Conservation (phyloP, 2,329 filamentous ascomycete genomes). For the Passalora sequoiae region DNA sequence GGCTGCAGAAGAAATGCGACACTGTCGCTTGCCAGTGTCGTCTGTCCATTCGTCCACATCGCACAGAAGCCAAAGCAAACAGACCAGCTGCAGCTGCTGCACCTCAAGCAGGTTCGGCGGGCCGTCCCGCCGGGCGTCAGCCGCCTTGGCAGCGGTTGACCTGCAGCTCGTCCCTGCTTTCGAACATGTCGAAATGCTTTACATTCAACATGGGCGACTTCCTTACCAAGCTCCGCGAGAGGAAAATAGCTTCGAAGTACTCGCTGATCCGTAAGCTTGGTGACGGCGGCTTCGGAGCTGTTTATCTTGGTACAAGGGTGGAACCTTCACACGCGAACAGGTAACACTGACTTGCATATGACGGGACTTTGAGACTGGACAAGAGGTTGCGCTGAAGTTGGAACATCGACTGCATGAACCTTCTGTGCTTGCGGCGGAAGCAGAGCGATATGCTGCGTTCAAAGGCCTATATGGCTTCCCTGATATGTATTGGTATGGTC, state of each 20-base stretch:
- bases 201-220: too few species aligned
- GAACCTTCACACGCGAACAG: background rate
- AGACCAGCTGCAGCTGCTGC: too few species aligned
- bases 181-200: too few species aligned
- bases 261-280: slow-evolving; percentile 5
- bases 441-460: slow-evolving; percentile 15
- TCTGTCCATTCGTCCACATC: too few species aligned
- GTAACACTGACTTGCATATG: slow-evolving; percentile 4
- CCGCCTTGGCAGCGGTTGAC: too few species aligned
- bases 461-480: slow-evolving; percentile 16
- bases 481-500: slow-evolving; percentile 20
- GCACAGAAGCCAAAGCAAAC: too few species aligned
- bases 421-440: slow-evolving; percentile 15
- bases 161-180: too few species aligned
- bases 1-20: too few species aligned
- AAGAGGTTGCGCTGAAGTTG: slow-evolving; percentile 9
- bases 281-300: slow-evolving; percentile 7
- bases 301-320: slow-evolving; percentile 5
- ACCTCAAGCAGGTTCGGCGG: too few species aligned
- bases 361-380: slow-evolving; percentile 1
- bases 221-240: too few species aligned
- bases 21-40: too few species aligned
- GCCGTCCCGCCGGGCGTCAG: too few species aligned
- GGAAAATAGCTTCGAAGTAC: slow-evolving; percentile 1
- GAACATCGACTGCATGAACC: slow-evolving; percentile 2